Base-by-base conservation (phyloP, 805 yeast species). In the Zygosaccharomyces lentus region DNA sequence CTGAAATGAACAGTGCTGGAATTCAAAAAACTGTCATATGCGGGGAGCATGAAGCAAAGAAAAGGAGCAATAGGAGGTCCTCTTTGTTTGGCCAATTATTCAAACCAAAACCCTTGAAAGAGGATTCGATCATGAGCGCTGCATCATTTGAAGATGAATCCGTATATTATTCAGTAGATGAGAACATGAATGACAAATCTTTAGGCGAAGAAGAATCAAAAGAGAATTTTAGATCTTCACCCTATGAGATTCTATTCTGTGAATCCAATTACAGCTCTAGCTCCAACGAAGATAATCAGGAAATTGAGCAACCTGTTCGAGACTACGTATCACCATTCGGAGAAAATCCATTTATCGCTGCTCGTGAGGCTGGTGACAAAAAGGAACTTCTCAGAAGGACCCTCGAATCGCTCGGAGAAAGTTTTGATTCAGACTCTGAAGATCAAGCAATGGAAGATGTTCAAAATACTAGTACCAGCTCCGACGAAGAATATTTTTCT, bases 301-400 rank as follows among this genome's bases (percentile, higher is more conserved):
- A 45, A 1, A 6, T 47, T n/a, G 15, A 40, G 17, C 46, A 48
- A 8, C 32, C 51, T 1, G 9, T 37, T 6, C 27, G 34, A 13
- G 53, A 48, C 10, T 60, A 60, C 35, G 36, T 53, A 1, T 58
- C 65, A 6, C 62, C 64, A 9, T 54, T 59, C 37, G 34, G 34
- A 4, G 44, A 43, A 2, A 45, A 58, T 35, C 61, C 63, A 8
- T 57, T 58, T 34, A 13, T 41, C 2, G 10, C 17, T 26, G 21
- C 39, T 17, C 24, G 27, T 24, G 23, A 34, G 26, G 40, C 24
- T 23, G 44, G 23, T 9, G 37, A 49, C 16, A 36, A 43, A 2
- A 27, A 48, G 13, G 41, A 31, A 9, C 8, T 54, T 10, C 26
- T 55, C 2, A 46, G 39, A 27, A 41, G 27, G 24, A 53, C 56